These are phyloP conservation scores for Daphne laureola DNA, from an alignment of 441 rosid genomes.

Conservation along the genomic window DNA sequence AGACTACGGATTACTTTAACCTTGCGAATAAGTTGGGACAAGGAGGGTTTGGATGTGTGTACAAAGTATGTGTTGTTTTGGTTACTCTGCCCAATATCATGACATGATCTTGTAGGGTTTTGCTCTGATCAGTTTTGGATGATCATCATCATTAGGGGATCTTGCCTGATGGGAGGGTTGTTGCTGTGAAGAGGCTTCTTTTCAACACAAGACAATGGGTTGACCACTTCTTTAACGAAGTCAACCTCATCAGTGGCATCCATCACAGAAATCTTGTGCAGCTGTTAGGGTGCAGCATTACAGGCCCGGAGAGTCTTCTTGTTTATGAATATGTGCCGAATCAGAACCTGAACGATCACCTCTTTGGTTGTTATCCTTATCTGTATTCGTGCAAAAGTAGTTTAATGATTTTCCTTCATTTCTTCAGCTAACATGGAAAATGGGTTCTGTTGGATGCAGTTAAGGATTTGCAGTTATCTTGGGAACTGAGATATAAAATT, in stretches of 20 bases:
- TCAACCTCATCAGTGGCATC: slow-evolving; percentile 63
- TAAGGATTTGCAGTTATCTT: slow-evolving; percentile 33
- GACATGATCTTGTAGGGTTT: too few species aligned
- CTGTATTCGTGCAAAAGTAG: not conserved
- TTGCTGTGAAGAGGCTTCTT: slow-evolving; percentile 79
- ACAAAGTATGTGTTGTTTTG: slow-evolving; percentile 31
- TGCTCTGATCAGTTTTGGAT: too few species aligned
- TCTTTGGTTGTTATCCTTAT: slow-evolving; percentile 36
- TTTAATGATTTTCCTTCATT: not conserved
- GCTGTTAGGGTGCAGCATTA: slow-evolving; percentile 78
- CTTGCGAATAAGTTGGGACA: slow-evolving; percentile 69
- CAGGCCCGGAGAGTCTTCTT: slow-evolving; percentile 85
- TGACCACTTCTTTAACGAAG: slow-evolving; percentile 90
- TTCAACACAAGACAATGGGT: slow-evolving; percentile 89
- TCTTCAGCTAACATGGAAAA: slow-evolving; percentile 5
- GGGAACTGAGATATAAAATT: slow-evolving; percentile 52
- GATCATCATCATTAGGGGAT: slow-evolving; percentile 38
- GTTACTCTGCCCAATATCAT: too few species aligned
- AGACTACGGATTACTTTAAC: slow-evolving; percentile 62
- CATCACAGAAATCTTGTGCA: slow-evolving; percentile 75
- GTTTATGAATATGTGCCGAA: slow-evolving; percentile 75
- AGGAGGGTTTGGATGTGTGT: slow-evolving; percentile 91
- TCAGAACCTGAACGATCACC: slow-evolving; percentile 57
- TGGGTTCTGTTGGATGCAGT: slow-evolving; percentile 24
- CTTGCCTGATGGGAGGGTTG: slow-evolving; percentile 49